phyloP scores from a whole-genome alignment of 2,329 filamentous ascomycete species.

The Chaetomiaceae sp. region DNA sequence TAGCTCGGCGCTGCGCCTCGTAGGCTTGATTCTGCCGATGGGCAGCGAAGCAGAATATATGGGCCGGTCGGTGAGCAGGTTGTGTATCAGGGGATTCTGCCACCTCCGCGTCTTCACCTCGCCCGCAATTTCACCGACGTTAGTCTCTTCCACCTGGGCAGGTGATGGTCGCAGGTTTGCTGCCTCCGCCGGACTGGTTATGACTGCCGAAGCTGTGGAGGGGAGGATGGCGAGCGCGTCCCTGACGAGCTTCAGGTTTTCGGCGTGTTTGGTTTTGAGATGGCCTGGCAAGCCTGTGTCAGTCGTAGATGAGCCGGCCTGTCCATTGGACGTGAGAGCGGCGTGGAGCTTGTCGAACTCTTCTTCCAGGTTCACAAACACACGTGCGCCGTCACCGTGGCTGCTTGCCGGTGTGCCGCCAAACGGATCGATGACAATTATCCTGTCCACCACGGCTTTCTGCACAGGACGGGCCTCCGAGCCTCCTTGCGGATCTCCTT shows the following conservation, averaged over 20 bases:
- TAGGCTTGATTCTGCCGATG: constrained; percentile 54
- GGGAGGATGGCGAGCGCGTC: constrained; percentile 71
- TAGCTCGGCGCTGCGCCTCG: constrained; percentile 10
- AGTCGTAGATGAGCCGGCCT: constrained; percentile 12
- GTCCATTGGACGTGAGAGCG: constrained; percentile 44
- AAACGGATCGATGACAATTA: constrained; percentile 82
- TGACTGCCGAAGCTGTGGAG: constrained; percentile 76
- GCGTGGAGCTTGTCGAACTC: constrained; percentile 68
- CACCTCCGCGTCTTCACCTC: constrained; percentile 51
- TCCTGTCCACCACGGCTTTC: constrained; percentile 66
- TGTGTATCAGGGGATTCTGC: constrained; percentile 87
- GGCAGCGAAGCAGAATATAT: constrained; percentile 89
- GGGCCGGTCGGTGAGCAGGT: constrained; percentile 91
- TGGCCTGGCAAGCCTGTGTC: not conserved
- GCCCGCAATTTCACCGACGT: constrained; percentile 44
- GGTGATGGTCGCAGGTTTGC: constrained; percentile 52
- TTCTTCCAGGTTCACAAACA: constrained; percentile 91
- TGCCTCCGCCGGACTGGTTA: constrained; percentile 81
- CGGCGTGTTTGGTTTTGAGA: constrained; percentile 42
- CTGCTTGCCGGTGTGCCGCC: constrained; percentile 74
- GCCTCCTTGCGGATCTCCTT: constrained; percentile 35
- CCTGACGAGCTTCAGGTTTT: constrained; percentile 70
- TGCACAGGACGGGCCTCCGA: constrained; percentile 32
- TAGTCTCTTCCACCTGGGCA: constrained; percentile 14
- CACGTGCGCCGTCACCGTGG: constrained; percentile 60